These are phyloP conservation scores for Hyaloraphidium curvatum DNA, from an alignment of 192 early-diverging fungal species.

Conservation along the genomic window DNA sequence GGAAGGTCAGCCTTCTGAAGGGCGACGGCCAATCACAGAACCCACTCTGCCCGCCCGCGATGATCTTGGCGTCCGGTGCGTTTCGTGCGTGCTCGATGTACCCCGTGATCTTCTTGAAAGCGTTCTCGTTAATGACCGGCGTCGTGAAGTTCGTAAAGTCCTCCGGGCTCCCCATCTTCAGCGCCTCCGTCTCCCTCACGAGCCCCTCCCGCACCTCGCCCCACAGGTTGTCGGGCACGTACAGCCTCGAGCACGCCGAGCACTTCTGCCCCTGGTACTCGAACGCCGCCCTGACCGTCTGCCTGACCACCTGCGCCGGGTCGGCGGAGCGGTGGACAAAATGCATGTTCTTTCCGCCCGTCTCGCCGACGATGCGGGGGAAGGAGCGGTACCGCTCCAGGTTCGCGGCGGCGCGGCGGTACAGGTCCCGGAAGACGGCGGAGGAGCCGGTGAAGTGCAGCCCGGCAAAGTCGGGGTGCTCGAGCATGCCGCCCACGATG, in stretches of 20 bases:
- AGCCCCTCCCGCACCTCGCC: conserved; percentile 48
- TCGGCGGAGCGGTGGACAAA: conserved; percentile 67
- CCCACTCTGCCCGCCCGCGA: conserved; percentile 76
- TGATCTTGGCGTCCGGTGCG: conserved; percentile 52
- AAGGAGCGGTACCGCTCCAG: conserved; percentile 78
- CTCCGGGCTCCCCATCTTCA: conserved; percentile 70
- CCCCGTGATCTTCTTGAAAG: conserved; percentile 81
- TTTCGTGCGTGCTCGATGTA: conserved; percentile 71
- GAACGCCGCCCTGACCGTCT: conserved; percentile 81
- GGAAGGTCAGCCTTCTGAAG: background rate
- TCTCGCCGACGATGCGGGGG: conserved; percentile 92
- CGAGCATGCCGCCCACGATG: conserved; percentile 47
- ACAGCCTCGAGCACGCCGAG: conserved; percentile 81
- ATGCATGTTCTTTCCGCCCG: conserved; percentile 99
- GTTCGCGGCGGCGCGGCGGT: conserved; percentile 79
- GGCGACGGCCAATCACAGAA: background rate
- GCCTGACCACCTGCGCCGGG: conserved; percentile 54
- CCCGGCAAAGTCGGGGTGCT: conserved; percentile 80
- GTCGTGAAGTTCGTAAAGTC: conserved; percentile 71
- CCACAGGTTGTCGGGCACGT: conserved; percentile 70
- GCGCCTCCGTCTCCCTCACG: conserved; percentile 39
- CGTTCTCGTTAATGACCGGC: conserved; percentile 80
- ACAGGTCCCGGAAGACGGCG: conserved; percentile 78
- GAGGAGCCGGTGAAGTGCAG: conserved; percentile 95
- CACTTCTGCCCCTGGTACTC: conserved; percentile 99